Conservation (phyloP, 2,329 filamentous ascomycete species). For the Penicillium fuscoglaucum region DNA sequence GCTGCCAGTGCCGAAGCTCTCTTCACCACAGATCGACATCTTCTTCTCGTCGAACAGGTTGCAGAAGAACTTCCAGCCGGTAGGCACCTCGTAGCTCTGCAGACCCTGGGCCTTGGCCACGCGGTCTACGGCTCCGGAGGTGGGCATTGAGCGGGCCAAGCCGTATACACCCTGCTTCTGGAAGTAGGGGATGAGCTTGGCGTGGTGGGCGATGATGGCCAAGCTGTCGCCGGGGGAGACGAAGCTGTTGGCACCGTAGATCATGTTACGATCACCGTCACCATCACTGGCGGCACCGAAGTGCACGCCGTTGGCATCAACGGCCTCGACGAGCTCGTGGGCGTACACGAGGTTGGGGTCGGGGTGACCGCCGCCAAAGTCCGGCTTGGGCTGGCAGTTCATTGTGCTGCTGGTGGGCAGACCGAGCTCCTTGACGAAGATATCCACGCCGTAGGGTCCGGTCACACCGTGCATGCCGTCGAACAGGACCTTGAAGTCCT, state of each 20-base stretch:
- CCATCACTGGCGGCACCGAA: constrained; percentile 97
- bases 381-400: constrained; percentile 87
- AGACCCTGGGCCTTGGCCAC: constrained; percentile 94
- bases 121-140: constrained; percentile 89
- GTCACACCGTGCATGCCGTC: constrained; percentile 94
- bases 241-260: constrained; percentile 94
- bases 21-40: constrained; percentile 97
- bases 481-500: constrained; percentile 95
- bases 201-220: constrained; percentile 97
- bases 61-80: constrained; percentile 99
- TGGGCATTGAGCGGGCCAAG: constrained; percentile 95
- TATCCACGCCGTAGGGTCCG: constrained; percentile 88
- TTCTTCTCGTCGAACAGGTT: constrained; percentile 91
- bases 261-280: constrained; percentile 99
- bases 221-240: constrained; percentile 96
- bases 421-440: constrained; percentile 92
- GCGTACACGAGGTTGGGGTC: constrained; percentile 98
- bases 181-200: constrained; percentile 96
- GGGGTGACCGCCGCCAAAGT: constrained; percentile 96
- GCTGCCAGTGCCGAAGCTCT: constrained; percentile 95
- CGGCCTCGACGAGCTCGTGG: constrained; percentile 87
- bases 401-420: constrained; percentile 75
- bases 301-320: constrained; percentile 87
- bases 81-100: constrained; percentile 92
- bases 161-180: constrained; percentile 95